Evolutionary conservation across 2,329 filamentous ascomycete species (phyloP), one percentile per base, ranked within the genome.

Genomic region (Podosphaera fusca): DNA sequence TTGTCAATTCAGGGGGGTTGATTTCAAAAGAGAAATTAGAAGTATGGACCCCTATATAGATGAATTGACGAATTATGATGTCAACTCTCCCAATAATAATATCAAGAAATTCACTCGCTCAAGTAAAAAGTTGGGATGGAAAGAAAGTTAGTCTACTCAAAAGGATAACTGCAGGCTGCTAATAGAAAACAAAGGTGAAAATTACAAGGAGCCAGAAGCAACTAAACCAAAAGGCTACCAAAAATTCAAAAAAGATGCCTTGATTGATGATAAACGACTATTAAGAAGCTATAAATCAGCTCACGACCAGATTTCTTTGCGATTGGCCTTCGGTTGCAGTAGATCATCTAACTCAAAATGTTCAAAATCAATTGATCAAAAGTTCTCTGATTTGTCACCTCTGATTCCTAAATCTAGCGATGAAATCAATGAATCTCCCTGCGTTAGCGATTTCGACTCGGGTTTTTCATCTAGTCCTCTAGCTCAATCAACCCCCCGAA

Each of bases 401-500:
- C 10, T 42, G n/a, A 42, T 42, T 42, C n/a, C 5, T 12, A 12
- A 42, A 12, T 12, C 10, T 6, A 42, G n/a, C 10, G n/a, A 4
- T 6, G 9, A 4, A 57, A 52, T 12, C 49, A n/a, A 34, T 34
- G 45, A 50, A 21, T n/a, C 2, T 51, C 46, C 38, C 33, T 56
- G 45, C 21, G 59, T 57, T 12, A 56, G 54, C 3, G 59, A 61
- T 42, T 60, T 62, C 45, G 61, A 63, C 58, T 55, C 55, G 2
- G 35, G 62, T 8, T 46, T 65, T 7, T 64, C 64, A 1, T 65
- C 63, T 8, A 65, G 63, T 51, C 64, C 64, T 3, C 50, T 60
- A 5, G 64, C 56, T 12, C 61, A 65, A 21, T 66, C 64, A n/a
- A 66, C 64, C 1, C 64, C 64, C 52, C 58, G 61, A 42, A 58